Conservation (phyloP, 129 eudicot genomes). For the Chrysanthemum makinoi region DNA sequence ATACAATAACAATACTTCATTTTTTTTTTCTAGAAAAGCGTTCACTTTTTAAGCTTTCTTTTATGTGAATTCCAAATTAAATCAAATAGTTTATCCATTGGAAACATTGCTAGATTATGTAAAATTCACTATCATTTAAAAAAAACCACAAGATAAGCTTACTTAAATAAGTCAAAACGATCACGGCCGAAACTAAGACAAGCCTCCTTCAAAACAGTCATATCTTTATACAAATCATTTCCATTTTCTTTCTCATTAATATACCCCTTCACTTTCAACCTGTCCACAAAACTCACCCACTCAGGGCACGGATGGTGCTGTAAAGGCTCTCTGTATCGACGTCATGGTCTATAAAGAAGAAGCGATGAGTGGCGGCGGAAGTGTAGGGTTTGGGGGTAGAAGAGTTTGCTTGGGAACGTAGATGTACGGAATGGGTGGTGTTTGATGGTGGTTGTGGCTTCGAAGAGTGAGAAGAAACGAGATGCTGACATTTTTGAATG, state of each 20-base stretch:
- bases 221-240: slow-evolving; percentile 49
- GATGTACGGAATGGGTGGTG: slow-evolving; percentile 29
- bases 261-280: slow-evolving; percentile 77
- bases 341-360: slow-evolving; percentile 31
- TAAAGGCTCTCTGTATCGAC: slow-evolving; percentile 5
- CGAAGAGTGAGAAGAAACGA: slow-evolving; percentile 36
- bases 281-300: slow-evolving; percentile 82
- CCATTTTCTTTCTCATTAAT: slow-evolving; percentile 32
- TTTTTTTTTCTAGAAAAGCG: too few relatives aligned
- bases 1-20: too few relatives aligned
- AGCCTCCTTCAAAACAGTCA: slow-evolving; percentile 61
- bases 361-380: slow-evolving; percentile 47
- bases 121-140: too few relatives aligned
- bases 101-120: too few relatives aligned
- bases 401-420: slow-evolving; percentile 23
- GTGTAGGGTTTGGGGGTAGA: slow-evolving; percentile 39
- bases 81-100: too few relatives aligned
- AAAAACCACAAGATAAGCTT: too few relatives aligned
- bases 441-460: slow-evolving; percentile 25
- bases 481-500: slow-evolving; percentile 31
- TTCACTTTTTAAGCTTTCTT: too few relatives aligned
- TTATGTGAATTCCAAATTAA: too few relatives aligned
- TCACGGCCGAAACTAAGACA: slow-evolving; percentile 88
- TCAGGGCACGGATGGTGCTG: slow-evolving; percentile 85
- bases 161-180: slow-evolving; percentile 83